Evolutionary conservation across 495 filamentous ascomycete genomes (phyloP), one percentile per base, ranked within the genome.

Genomic region (Pseudotulostoma volvatum): DNA sequence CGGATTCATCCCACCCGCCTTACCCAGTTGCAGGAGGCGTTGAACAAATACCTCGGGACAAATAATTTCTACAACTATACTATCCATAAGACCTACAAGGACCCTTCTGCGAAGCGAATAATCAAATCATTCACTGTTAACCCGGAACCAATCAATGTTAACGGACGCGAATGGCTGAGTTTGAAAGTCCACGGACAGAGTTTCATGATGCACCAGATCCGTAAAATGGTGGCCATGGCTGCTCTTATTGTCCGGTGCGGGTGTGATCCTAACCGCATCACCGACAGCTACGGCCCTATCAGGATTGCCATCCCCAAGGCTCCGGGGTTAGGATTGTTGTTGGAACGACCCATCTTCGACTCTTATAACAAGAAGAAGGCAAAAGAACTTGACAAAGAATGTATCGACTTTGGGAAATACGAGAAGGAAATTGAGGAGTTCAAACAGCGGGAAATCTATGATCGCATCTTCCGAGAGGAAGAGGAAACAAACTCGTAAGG

Each of bases 191-290:
- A 96, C 56, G 90, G 90, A 0, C 90, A 97, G 59, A 85, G 78
- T 42, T 97, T 97, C 68, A 97, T 97, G 90, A 97, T 97, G 90
- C 90, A 97, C 55, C 90, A 97, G 58, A 97, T 97, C 56, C 80
- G 90, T 42, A 95, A 94, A 59, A 97, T 97, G 90, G 81, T 97
- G 11, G 82, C 79, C 43, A 86, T 96, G 84, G 81, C 76, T 28
- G 68, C 84, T 7, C 70, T 97, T 39, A 63, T 85, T 3, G 77
- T 87, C 2, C 75, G 90, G 31, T 84, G 79, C 55, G 92, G 85
- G 32, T 74, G 76, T 31, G 66, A 74, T 9, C 64, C 76, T 15
- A 54, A 61, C 2, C 67, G 74, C 19, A 84, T 96, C 41, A 48
- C 55, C 0, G 74, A 93, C 34, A 77, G 71, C 23, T 88, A 81